These are phyloP conservation scores for Pisolithus thermaeus DNA, from an alignment of 1,284 basidiomycete species.

Conservation along the genomic window DNA sequence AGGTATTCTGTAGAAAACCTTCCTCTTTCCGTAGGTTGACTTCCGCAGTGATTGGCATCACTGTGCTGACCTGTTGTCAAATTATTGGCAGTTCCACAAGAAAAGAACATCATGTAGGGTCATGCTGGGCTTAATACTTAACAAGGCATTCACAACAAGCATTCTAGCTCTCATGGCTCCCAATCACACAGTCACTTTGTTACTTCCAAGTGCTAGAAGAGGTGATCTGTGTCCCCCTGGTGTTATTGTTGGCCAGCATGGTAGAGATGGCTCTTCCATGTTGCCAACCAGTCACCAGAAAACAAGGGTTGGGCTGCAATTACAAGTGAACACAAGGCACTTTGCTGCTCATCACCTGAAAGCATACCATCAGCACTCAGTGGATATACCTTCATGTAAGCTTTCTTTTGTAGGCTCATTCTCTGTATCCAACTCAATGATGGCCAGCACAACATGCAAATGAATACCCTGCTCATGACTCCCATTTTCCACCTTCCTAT, in stretches of 20 bases:
- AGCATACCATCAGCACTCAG: not conserved
- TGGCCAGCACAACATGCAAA: too few species aligned
- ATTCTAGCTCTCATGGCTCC: not conserved
- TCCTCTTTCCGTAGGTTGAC: too few species aligned
- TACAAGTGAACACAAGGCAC: conserved; percentile 18
- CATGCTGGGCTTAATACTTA: not conserved
- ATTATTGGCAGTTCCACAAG: too few species aligned
- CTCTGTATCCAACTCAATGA: too few species aligned
- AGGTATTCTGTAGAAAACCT: too few species aligned
- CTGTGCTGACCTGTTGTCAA: too few species aligned
- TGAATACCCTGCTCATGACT: too few species aligned
- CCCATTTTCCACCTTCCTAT: too few species aligned
- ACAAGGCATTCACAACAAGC: not conserved
- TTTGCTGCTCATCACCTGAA: not conserved
- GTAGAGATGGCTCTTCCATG: not conserved
- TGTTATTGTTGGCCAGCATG: not conserved
- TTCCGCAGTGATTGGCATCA: too few species aligned
- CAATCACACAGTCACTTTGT: not conserved
- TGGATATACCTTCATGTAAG: not conserved
- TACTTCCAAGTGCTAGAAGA: not conserved
- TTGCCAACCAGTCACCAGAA: not conserved
- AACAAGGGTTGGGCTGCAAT: conserved; percentile 9
- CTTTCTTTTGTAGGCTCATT: not conserved
- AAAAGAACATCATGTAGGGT: not conserved
- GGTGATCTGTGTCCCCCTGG: not conserved